Conservation (phyloP, 1,284 basidiomycete genomes). For the Cryptococcus sp. region DNA sequence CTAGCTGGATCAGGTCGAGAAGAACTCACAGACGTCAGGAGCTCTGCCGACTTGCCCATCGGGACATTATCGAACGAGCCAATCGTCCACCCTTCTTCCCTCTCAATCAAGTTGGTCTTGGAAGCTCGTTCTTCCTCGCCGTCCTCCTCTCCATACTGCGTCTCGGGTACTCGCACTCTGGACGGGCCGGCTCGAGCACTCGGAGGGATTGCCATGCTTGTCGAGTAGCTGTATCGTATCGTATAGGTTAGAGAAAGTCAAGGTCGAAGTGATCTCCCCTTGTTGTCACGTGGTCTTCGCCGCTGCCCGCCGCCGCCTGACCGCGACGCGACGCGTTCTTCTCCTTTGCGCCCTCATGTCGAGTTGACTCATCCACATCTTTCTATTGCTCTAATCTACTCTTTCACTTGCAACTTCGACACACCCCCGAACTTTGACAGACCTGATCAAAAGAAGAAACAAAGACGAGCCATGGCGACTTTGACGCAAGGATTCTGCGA, state of each 20-base stretch:
- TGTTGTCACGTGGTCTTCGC: background rate
- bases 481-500: conserved; percentile 40
- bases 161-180: no score
- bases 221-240: no score
- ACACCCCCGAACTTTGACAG: background rate
- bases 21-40: background rate
- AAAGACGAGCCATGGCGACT: conserved; percentile 21
- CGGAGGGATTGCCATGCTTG: conserved; percentile 1
- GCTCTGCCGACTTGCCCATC: conserved; percentile 1
- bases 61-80: conserved; percentile 1
- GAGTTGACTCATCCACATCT: conserved; percentile 3
- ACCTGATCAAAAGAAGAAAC: no score
- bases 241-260: no score
- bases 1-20: background rate
- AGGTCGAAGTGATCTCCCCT: no score
- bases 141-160: background rate
- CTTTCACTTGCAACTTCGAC: conserved; percentile 1
- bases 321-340: no score
- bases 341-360: background rate
- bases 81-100: conserved; percentile 5
- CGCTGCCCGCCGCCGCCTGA: no score
- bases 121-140: background rate
- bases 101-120: background rate
- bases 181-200: conserved; percentile 1
- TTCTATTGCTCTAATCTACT: conserved; percentile 6